Base-by-base conservation (phyloP, 768 basidiomycete genomes). In the Termitomyces sp. region DNA sequence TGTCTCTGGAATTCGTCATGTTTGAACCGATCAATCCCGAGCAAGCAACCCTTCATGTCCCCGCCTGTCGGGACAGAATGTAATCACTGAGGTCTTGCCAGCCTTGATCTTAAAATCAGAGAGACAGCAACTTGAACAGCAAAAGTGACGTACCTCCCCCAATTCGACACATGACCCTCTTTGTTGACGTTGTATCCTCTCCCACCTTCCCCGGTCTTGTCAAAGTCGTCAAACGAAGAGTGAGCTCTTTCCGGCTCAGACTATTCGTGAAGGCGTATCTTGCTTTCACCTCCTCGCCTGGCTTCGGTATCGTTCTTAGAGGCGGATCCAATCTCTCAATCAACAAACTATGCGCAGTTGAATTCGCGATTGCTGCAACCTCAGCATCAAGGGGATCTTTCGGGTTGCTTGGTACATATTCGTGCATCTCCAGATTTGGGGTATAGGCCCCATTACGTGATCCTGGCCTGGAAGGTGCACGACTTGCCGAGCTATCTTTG, bases 91-190 rank as follows among this genome's bases (percentile, higher is more conserved):
- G 75, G 73, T 90, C 88, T 65, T 90, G 90, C 89, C 88, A 91
- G 41, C 88, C 88, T 86, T 66, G 46, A 18, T 55, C 55, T 45
- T 41, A 49, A 51, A 51, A 59, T 62, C 58, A 65, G 57, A 55
- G 34, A 58, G n/a, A 13, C 10, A 29, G 41, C 0, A 48, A 45
- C 45, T 55, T 12, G 44, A 15, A 13, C 39, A 22, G 56, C 37
- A 53, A 36, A 59, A 58, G 47, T 52, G 6, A 77, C 84, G 66
- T 62, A 86, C 90, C 90, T 71, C 90, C 91, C 47, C 92, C 92
- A 60, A 94, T 88, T 59, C 92, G 85, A 73, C 88, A 92, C 87
- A 95, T 89, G 31, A 94, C 92, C 72, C 92, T 94, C 82, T 88
- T 92, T 60, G 83, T 83, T 57, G 45, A 54, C 13, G 73, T 82